These are phyloP conservation scores for Podosphaera xanthii DNA, from an alignment of 2,329 filamentous ascomycete species.

Conservation along the genomic window DNA sequence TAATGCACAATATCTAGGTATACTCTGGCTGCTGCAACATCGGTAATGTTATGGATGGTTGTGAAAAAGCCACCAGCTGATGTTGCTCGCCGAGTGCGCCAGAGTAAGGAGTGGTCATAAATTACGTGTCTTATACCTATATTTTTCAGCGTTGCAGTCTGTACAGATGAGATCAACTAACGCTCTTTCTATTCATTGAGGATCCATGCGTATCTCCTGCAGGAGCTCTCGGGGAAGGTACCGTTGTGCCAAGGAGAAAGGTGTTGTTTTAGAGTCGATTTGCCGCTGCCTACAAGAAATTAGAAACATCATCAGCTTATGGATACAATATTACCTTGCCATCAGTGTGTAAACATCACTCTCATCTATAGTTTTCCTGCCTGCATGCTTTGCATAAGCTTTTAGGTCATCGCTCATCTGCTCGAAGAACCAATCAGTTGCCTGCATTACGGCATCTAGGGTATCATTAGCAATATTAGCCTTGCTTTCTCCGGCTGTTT, in stretches of 20 bases:
- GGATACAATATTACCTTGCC: constrained; percentile 39
- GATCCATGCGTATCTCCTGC: constrained; percentile 56
- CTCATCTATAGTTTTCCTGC: constrained; percentile 67
- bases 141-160: constrained; percentile 14
- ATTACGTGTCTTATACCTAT: constrained; percentile 13
- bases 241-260: constrained; percentile 67
- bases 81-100: constrained; percentile 47
- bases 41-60: constrained; percentile 93
- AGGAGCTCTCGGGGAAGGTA: constrained; percentile 63
- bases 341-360: constrained; percentile 63
- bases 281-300: constrained; percentile 44
- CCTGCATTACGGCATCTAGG: constrained; percentile 51
- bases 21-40: constrained; percentile 59
- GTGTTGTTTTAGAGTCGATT: constrained; percentile 44
- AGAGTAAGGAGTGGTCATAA: constrained; percentile 51
- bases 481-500: constrained; percentile 40
- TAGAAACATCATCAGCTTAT: neutral
- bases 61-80: constrained; percentile 65
- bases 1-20: constrained; percentile 36
- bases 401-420: constrained; percentile 61
- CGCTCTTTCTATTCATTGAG: constrained; percentile 22
- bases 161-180: no score
- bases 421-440: constrained; percentile 82
- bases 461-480: constrained; percentile 51
- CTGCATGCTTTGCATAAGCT: constrained; percentile 60